Conservation (phyloP, 108 stramenopile species). For the Skeletonema costatum region DNA sequence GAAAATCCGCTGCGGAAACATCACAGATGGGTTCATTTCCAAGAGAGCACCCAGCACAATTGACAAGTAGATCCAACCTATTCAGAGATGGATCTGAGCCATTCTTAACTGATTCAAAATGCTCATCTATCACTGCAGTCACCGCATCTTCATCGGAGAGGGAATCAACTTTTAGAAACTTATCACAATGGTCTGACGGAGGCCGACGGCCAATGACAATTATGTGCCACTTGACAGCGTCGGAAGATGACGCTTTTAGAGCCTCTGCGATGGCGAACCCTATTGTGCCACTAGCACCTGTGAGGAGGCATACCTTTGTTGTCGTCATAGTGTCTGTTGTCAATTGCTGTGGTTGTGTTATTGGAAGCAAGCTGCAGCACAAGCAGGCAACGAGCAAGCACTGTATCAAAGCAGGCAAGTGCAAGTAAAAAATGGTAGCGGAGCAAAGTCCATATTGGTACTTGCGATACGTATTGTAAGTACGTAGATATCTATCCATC, state of each 20-base stretch:
- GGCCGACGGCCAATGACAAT: constrained; percentile 40
- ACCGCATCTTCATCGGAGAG: constrained; percentile 35
- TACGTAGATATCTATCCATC: too few relatives aligned
- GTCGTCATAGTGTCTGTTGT: neutral
- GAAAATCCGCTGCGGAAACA: constrained; percentile 30
- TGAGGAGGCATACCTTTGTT: constrained; percentile 34
- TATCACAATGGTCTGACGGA: constrained; percentile 25
- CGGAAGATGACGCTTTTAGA: constrained; percentile 22
- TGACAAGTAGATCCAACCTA: constrained; percentile 36
- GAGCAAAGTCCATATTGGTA: too few relatives aligned
- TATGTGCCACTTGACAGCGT: constrained; percentile 21
- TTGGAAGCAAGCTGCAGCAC: too few relatives aligned
- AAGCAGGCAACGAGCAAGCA: too few relatives aligned
- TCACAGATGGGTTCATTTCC: constrained; percentile 41
- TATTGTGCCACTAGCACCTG: constrained; percentile 40
- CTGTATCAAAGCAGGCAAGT: too few relatives aligned
- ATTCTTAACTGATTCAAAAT: constrained; percentile 39
- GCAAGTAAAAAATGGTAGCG: too few relatives aligned
- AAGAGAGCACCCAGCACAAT: constrained; percentile 42
- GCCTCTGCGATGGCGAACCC: constrained; percentile 38
- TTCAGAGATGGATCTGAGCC: constrained; percentile 18
- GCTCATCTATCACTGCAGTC: constrained; percentile 18
- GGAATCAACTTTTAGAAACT: constrained; percentile 19
- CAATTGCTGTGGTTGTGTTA: too few relatives aligned
- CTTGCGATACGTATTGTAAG: too few relatives aligned